phyloP scores from a whole-genome alignment of 1,284 basidiomycete genomes.

The Melampsora larici-populina region DNA sequence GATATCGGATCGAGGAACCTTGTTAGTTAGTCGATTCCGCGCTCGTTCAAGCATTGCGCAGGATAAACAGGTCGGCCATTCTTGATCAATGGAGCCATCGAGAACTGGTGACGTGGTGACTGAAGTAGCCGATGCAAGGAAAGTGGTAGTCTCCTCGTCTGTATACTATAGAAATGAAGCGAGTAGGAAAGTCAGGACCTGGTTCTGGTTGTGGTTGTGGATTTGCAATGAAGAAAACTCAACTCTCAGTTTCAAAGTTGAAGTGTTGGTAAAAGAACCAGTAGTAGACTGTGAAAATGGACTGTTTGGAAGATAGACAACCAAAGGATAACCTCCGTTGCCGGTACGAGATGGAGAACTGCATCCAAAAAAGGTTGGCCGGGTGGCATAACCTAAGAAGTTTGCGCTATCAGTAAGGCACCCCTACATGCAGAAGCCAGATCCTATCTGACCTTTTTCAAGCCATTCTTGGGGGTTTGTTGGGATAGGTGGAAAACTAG shows the following conservation, averaged over 20 bases:
- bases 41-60: slow-evolving; percentile 52
- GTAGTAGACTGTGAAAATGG: neutral
- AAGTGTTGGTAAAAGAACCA: slow-evolving; percentile 10
- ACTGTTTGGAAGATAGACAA: slow-evolving; percentile 35
- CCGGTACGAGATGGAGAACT: slow-evolving; percentile 35
- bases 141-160: neutral
- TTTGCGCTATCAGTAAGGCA: neutral
- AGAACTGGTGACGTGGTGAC: slow-evolving; percentile 50
- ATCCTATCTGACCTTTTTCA: slow-evolving; percentile 1
- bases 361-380: slow-evolving; percentile 75
- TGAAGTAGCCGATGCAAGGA: slow-evolving; percentile 42
- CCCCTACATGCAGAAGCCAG: neutral
- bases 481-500: slow-evolving; percentile 28
- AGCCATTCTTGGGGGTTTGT: slow-evolving; percentile 25
- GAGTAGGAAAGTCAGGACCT: too few relatives aligned
- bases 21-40: slow-evolving; percentile 3
- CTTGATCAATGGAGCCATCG: slow-evolving; percentile 48
- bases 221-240: slow-evolving; percentile 8
- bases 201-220: too few relatives aligned
- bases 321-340: slow-evolving; percentile 36
- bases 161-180: slow-evolving; percentile 9
- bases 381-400: slow-evolving; percentile 62
- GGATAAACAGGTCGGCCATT: slow-evolving; percentile 56
- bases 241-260: slow-evolving; percentile 33
- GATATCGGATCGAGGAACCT: slow-evolving; percentile 6